Evolutionary conservation across 192 early-diverging fungal species (phyloP).

Genomic region (Dissophora ornata): DNA sequence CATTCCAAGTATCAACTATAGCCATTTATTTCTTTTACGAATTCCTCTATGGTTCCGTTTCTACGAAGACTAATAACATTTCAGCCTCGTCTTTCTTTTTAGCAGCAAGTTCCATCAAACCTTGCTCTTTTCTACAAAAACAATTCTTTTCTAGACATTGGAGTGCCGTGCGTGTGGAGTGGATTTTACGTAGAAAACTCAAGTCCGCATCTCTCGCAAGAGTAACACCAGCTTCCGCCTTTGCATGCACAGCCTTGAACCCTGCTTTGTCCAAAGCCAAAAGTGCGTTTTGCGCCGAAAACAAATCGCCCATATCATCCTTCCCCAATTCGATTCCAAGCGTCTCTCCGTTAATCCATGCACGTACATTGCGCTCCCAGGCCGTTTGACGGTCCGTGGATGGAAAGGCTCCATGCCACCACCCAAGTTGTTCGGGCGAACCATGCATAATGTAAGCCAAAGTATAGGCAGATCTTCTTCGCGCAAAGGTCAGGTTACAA

Average conservation of each 20-base stretch:
- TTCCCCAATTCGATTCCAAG: slow-evolving; percentile 10
- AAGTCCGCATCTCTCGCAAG: slow-evolving; percentile 15
- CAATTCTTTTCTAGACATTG: slow-evolving; percentile 9
- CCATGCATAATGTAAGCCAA: slow-evolving; percentile 20
- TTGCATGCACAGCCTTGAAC: slow-evolving; percentile 16
- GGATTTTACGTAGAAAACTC: not conserved
- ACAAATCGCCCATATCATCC: slow-evolving; percentile 21
- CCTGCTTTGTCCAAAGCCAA: slow-evolving; percentile 17
- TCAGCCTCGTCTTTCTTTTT: not conserved
- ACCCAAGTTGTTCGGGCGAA: slow-evolving; percentile 19
- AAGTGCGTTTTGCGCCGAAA: slow-evolving; percentile 19
- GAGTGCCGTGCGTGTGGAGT: slow-evolving; percentile 9
- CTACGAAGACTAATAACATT: not conserved
- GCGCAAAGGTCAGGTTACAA: slow-evolving; percentile 16
- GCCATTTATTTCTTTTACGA: not conserved
- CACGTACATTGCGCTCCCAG: slow-evolving; percentile 20
- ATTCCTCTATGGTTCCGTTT: slow-evolving; percentile 7
- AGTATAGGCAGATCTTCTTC: slow-evolving; percentile 24
- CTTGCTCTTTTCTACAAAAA: slow-evolving; percentile 5
- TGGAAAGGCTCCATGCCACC: slow-evolving; percentile 21
- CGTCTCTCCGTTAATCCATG: slow-evolving; percentile 13
- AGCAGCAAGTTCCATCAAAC: not conserved
- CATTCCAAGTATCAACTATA: not conserved
- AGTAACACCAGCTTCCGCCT: slow-evolving; percentile 9
- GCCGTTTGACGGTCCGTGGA: slow-evolving; percentile 12